Evolutionary conservation across 192 early-diverging fungal genomes (phyloP), one percentile per base, ranked within the genome.

Genomic region (Entomortierella beljakovae): DNA sequence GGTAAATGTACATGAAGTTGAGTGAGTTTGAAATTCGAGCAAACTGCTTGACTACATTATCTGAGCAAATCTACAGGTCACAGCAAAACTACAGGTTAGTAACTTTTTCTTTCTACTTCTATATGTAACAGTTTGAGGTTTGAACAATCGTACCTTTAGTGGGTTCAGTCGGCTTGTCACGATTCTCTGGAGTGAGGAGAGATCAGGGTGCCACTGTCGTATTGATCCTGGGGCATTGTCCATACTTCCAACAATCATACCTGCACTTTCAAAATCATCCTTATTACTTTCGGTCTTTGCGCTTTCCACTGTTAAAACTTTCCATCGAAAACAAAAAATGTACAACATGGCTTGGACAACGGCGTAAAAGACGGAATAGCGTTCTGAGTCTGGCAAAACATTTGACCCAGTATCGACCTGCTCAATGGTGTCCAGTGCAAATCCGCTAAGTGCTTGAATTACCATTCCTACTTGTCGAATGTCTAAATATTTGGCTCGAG

Each of bases 311-410:
- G 90, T 86, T 40, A 99, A 73, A 61, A 95, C 89, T 61, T 88
- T 88, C 96, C 97, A 98, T 9, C 95, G 88, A 81, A 97, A 99
- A 82, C 96, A 97, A 64, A 97, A 98, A 15, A 96, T 88, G 72
- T 98, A 99, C 51, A 99, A 79, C n/a, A 94, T 60, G 0, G 95
- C 93, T 63, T 98, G 96, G 3, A 96, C 89, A 11, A 92, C 86
- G 2, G 92, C 86, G 69, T 97, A 99, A 67, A 99, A 97, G 46
- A 94, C 91, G 1, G 88, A 86, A 67, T 94, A 90, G 34, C 87
- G 83, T 48, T 89, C 85, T 10, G 88, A 76, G 50, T 96, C 91
- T 9, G 81, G 71, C 18, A 61, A 1, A 10, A 77, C 43, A 54
- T 66, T 48, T 8, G 84, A 40, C 15, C 53, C 64, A 46, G 60